A percentile compares a stretch with the other conserved stretches of the same genome.
Conservation (phyloP, 2,329 filamentous ascomycete genomes). For the Alternaria ethzedia region DNA sequence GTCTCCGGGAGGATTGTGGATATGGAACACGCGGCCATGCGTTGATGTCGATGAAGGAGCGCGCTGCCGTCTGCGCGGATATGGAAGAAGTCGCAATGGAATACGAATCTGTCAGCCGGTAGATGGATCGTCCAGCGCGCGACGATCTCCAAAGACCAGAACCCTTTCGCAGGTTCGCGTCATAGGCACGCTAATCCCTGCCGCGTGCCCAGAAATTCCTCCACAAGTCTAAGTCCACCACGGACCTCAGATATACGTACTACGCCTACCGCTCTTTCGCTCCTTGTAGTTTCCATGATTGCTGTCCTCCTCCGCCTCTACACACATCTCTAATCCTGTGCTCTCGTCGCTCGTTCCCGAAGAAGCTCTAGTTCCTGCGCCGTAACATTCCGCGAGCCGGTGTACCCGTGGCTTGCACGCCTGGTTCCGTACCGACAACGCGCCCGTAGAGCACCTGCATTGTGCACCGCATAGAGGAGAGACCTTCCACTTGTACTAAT, state of each 20-base stretch:
- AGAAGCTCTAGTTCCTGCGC: conserved; percentile 1
- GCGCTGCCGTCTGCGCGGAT: not conserved
- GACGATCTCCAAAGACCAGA: conserved; percentile 7
- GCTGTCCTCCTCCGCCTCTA: not conserved
- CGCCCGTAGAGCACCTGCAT: conserved; percentile 21
- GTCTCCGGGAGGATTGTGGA: conserved; percentile 18
- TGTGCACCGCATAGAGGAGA: conserved; percentile 13
- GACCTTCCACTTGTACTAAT: conserved; percentile 9
- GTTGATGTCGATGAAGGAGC: not conserved
- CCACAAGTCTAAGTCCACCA: conserved; percentile 19
- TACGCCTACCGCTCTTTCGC: conserved; percentile 15
- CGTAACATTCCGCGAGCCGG: conserved; percentile 28
- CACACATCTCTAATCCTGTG: conserved; percentile 13
- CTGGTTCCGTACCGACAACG: conserved; percentile 28
- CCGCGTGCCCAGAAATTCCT: conserved; percentile 20
- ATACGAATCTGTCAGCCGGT: not conserved
- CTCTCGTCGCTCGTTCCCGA: conserved; percentile 33
- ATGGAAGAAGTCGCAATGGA: not conserved
- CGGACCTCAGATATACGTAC: conserved; percentile 17
- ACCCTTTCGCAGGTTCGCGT: conserved; percentile 11
- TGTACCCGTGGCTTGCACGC: conserved; percentile 41
- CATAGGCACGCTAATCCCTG: conserved; percentile 17
- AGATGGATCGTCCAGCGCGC: not conserved
- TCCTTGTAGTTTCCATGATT: conserved; percentile 1
- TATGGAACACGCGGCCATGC: conserved; percentile 2